Conservation (phyloP, 805 yeast species). For the Ascoidea rubescens region DNA sequence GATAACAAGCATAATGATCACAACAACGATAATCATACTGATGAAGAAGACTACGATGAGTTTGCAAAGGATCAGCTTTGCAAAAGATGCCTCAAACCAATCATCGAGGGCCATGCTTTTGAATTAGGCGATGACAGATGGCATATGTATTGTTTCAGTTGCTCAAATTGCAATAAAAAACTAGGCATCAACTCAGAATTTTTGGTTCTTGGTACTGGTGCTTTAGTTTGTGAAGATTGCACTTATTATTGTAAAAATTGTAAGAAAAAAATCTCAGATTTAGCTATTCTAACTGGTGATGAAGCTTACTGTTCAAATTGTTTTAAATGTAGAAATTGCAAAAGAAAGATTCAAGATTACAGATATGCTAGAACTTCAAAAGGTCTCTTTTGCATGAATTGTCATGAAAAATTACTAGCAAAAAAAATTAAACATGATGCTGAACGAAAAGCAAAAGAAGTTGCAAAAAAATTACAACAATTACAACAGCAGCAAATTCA, state of each 20-base stretch:
- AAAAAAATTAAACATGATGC: slow-evolving; percentile 53
- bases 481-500: slow-evolving; percentile 7
- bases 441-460: slow-evolving; percentile 13
- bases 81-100: slow-evolving; percentile 34
- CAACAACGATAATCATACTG: not conserved
- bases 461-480: slow-evolving; percentile 8
- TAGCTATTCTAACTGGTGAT: slow-evolving; percentile 90
- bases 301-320: slow-evolving; percentile 89
- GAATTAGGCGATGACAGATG: slow-evolving; percentile 90
- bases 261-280: slow-evolving; percentile 74
- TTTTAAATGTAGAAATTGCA: slow-evolving; percentile 82
- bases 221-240: slow-evolving; percentile 78
- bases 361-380: slow-evolving; percentile 87
- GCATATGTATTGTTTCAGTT: slow-evolving; percentile 88
- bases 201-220: slow-evolving; percentile 85
- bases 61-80: slow-evolving; percentile 13
- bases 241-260: slow-evolving; percentile 85
- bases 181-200: slow-evolving; percentile 84
- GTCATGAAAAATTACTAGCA: slow-evolving; percentile 74
- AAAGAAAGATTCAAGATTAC: slow-evolving; percentile 71
- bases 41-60: not conserved
- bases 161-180: slow-evolving; percentile 68
- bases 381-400: slow-evolving; percentile 84
- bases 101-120: slow-evolving; percentile 86
- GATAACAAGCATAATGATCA: not conserved